phyloP scores from a whole-genome alignment of 805 yeast genomes.

The Hanseniaspora pseudoguilliermondii region DNA sequence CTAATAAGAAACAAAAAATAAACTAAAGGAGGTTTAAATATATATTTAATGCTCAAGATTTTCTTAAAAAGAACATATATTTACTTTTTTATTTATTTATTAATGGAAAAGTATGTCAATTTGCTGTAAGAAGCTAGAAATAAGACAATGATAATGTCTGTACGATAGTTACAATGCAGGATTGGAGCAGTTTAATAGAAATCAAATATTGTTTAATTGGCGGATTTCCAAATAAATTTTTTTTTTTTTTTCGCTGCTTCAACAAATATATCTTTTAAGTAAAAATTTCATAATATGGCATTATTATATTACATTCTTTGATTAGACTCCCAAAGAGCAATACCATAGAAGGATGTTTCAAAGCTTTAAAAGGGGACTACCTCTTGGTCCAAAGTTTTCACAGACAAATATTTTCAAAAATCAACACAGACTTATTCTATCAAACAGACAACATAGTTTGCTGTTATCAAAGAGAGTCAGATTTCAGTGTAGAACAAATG shows the following conservation, averaged over 20 bases:
- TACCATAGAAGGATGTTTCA: not conserved
- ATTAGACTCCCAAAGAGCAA: not conserved
- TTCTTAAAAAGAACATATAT: too few relatives aligned
- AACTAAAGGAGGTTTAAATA: not conserved
- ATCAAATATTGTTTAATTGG: too few relatives aligned
- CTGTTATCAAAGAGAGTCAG: not conserved
- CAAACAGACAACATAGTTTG: not conserved
- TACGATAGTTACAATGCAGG: too few relatives aligned
- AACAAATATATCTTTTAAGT: too few relatives aligned
- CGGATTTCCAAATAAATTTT: too few relatives aligned
- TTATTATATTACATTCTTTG: not conserved
- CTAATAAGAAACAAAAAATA: not conserved
- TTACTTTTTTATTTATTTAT: too few relatives aligned
- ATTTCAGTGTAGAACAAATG: not conserved
- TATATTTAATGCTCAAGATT: not conserved
- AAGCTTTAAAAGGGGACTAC: not conserved
- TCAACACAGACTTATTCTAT: not conserved
- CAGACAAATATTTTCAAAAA: not conserved
- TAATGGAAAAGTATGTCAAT: too few relatives aligned
- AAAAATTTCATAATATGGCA: not conserved
- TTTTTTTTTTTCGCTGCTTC: too few relatives aligned
- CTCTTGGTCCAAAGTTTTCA: not conserved
- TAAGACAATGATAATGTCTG: too few relatives aligned
- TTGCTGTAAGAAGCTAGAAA: too few relatives aligned
- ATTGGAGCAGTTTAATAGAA: too few relatives aligned